A percentile compares a stretch with the other conserved stretches of the same genome.
phyloP scores from a whole-genome alignment of 2,329 filamentous ascomycete genomes.

The Coniochaeta sp. region DNA sequence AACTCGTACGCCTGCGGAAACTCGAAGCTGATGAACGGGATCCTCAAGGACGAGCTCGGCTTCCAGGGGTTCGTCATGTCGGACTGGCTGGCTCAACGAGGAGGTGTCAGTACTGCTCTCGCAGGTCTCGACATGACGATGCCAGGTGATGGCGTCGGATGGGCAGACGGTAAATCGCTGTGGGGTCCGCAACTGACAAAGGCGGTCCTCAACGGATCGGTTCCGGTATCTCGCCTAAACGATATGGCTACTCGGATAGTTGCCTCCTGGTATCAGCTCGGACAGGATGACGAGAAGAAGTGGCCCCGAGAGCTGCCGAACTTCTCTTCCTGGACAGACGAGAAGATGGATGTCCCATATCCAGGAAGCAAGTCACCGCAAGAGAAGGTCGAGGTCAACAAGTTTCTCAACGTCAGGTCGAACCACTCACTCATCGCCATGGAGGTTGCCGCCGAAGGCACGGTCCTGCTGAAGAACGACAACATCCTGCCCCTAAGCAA shows the following conservation, averaged over 20 bases:
- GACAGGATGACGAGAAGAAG: conserved; percentile 61
- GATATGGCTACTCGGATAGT: conserved; percentile 87
- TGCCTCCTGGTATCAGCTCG: conserved; percentile 83
- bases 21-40: conserved; percentile 71
- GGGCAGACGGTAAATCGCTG: conserved; percentile 68
- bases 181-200: conserved; percentile 72
- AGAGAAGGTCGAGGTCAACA: conserved; percentile 58
- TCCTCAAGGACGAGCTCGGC: conserved; percentile 78
- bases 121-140: conserved; percentile 75
- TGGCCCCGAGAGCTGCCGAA: conserved; percentile 64
- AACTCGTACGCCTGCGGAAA: conserved; percentile 68
- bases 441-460: conserved; percentile 70
- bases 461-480: conserved; percentile 74
- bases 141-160: conserved; percentile 61
- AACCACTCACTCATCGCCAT: conserved; percentile 69
- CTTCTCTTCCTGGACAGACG: conserved; percentile 82
- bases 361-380: conserved; percentile 56
- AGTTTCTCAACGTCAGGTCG: conserved; percentile 69
- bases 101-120: conserved; percentile 71
- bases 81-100: conserved; percentile 82
- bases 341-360: conserved; percentile 58
- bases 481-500: conserved; percentile 55
- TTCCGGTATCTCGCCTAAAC: conserved; percentile 75
- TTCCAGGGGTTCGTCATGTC: conserved; percentile 84
- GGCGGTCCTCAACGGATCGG: conserved; percentile 72